These are phyloP conservation scores for Cornus controversa DNA, from an alignment of 148 eudicot species.

Conservation along the genomic window DNA sequence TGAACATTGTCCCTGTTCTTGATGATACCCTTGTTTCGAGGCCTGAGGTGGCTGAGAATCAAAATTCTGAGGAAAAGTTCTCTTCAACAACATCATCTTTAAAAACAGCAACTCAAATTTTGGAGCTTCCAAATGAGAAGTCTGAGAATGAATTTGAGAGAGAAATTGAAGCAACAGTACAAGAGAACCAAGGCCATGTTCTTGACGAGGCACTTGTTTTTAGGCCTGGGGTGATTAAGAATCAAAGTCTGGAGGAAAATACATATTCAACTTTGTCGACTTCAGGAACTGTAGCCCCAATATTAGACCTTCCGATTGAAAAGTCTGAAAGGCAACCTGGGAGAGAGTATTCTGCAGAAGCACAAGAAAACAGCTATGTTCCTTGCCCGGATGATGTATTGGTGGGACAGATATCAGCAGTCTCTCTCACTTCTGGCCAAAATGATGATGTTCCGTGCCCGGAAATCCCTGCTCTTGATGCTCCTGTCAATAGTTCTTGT, in stretches of 20 bases:
- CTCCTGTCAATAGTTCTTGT: too few relatives aligned
- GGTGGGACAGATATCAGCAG: too few relatives aligned
- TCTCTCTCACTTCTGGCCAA: too few relatives aligned
- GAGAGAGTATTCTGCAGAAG: too few relatives aligned
- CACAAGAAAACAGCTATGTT: neutral
- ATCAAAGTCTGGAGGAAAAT: neutral
- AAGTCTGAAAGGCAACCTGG: neutral
- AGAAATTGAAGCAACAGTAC: constrained; percentile 11
- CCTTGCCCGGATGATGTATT: neutral
- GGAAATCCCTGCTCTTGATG: too few relatives aligned
- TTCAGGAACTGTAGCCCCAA: neutral
- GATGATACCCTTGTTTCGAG: neutral
- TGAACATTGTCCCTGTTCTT: neutral
- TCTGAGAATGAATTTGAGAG: neutral
- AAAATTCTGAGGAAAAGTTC: constrained; percentile 6
- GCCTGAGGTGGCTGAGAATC: constrained; percentile 1
- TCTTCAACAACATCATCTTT: neutral
- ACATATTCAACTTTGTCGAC: neutral
- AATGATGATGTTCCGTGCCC: too few relatives aligned
- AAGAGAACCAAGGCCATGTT: constrained; percentile 1
- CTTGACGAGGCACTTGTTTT: neutral
- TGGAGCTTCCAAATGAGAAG: neutral
- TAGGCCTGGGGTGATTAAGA: neutral
- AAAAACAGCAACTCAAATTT: constrained; percentile 9
- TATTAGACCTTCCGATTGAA: neutral